Conservation (phyloP, 352 stramenopile genomes). For the Phytophthora pluvialis region DNA sequence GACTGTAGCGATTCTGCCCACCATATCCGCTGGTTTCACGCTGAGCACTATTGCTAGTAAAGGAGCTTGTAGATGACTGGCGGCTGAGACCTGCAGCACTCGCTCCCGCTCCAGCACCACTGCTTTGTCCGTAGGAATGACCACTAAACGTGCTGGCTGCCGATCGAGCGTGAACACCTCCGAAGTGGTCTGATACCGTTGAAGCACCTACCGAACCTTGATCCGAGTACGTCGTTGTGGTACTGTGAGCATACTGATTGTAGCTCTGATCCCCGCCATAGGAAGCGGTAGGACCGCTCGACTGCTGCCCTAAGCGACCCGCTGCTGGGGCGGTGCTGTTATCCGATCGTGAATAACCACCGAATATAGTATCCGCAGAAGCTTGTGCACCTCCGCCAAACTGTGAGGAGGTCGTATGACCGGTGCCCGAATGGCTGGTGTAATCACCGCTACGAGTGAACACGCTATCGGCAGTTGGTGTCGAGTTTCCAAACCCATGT, state of each 20-base stretch:
- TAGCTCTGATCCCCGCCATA: constrained; percentile 25
- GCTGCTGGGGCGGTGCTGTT: constrained; percentile 1
- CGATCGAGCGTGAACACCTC: constrained; percentile 7
- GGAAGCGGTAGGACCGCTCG: constrained; percentile 10
- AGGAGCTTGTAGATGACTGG: constrained; percentile 36
- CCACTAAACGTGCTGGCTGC: constrained; percentile 15
- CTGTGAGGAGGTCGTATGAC: constrained; percentile 19
- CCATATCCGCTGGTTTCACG: constrained; percentile 21
- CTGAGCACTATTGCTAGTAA: constrained; percentile 21
- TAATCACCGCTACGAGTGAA: constrained; percentile 19
- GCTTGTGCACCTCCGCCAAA: constrained; percentile 33
- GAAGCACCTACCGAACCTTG: constrained; percentile 17
- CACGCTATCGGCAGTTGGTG: constrained; percentile 23
- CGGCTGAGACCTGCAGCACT: constrained; percentile 21
- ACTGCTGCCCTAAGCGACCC: constrained; percentile 28
- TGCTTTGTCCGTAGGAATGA: constrained; percentile 23
- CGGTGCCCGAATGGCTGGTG: constrained; percentile 7
- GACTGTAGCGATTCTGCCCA: constrained; percentile 16
- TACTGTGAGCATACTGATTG: constrained; percentile 22
- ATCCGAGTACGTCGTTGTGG: constrained; percentile 9
- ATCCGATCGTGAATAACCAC: constrained; percentile 17
- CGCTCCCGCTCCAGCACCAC: background rate
- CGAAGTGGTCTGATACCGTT: constrained; percentile 7
- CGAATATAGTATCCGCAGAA: constrained; percentile 38
- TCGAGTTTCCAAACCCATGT: constrained; percentile 31